These are phyloP conservation scores for Candida maesae DNA, from an alignment of 805 yeast species.

Conservation along the genomic window DNA sequence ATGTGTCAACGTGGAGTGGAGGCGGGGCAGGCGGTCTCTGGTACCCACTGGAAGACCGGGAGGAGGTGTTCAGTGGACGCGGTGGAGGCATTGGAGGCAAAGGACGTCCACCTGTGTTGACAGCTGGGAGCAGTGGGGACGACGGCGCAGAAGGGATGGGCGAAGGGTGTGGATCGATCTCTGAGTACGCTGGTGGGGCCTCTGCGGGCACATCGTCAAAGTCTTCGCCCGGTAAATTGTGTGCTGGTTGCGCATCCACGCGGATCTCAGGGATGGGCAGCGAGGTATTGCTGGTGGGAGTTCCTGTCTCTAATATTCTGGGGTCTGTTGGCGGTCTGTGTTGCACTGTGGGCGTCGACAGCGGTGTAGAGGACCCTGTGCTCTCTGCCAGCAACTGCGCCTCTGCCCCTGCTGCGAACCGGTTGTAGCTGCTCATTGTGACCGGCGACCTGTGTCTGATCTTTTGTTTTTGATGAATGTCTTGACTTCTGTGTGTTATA, in stretches of 20 bases:
- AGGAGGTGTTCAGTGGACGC: conserved; percentile 1
- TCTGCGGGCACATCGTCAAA: conserved; percentile 11
- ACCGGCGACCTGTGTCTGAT: too few relatives aligned
- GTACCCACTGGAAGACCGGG: conserved; percentile 3
- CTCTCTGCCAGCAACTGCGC: conserved; percentile 2
- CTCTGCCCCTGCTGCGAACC: conserved; percentile 13
- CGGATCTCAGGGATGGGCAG: not conserved
- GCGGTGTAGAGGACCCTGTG: not conserved
- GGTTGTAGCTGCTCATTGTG: conserved; percentile 9
- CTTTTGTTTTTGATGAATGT: too few relatives aligned
- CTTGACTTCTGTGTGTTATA: too few relatives aligned
- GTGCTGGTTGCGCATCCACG: not conserved
- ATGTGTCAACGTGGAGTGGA: conserved; percentile 7
- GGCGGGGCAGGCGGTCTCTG: conserved; percentile 10
- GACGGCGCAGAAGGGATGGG: conserved; percentile 1
- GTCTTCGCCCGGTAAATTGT: too few relatives aligned
- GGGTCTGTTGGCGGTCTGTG: conserved; percentile 6
- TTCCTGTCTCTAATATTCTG: not conserved
- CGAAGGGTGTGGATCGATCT: conserved; percentile 25
- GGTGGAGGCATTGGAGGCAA: conserved; percentile 9
- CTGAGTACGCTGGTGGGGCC: conserved; percentile 37
- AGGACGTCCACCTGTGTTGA: not conserved
- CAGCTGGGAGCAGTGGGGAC: not conserved
- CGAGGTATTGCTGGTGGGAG: not conserved
- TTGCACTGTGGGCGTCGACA: not conserved